Evolutionary conservation across 2,329 filamentous ascomycete genomes (phyloP), one percentile per base, ranked within the genome.

Genomic region (Aspergillus candidus): DNA sequence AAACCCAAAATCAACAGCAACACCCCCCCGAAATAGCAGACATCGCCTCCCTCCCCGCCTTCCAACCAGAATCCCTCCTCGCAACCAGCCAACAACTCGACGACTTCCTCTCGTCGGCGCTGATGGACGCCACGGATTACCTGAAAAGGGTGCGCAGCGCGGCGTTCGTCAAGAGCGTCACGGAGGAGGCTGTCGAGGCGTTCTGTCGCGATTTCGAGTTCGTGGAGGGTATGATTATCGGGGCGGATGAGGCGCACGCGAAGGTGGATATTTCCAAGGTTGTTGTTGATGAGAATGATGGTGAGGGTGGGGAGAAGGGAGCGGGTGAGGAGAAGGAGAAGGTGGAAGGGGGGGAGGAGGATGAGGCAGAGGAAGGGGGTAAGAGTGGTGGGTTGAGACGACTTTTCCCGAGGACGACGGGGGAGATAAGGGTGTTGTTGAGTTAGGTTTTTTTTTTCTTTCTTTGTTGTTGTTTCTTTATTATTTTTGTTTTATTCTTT

Each of bases 81-180:
- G 69, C 74, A 39, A 82, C 84, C 2, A 87, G 87, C 56, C 86
- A 90, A 56, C 78, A 76, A 33, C 74, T 98, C 6, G 93, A 98
- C 59, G 83, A 88, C 48, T 98, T 97, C 68, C 72, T 98, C 17
- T 90, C 93, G 0, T 94, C 88, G 1, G 93, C 91, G 3, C 75
- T 95, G 27, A 91, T 96, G 74, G 93, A 98, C 62, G 90, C 90
- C 3, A 82, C 87, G 55, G 86, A 93, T 40, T 87, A 88, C 48
- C 67, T 97, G 18, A 84, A 83, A 51, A 73, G 79, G 34, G 69
- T 98, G 1, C 82, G 85, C 49, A 86, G 87, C 57, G 79, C 85
- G 1, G 75, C 74, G 10, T 70, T 94, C 45, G 84, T 85, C 11
- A 79, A 87, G 38, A 75, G 82, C 37, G 79, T 95, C 38, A 93